Evolutionary conservation across 2,329 filamentous ascomycete species (phyloP).

Genomic region (Penicillium expansum): DNA sequence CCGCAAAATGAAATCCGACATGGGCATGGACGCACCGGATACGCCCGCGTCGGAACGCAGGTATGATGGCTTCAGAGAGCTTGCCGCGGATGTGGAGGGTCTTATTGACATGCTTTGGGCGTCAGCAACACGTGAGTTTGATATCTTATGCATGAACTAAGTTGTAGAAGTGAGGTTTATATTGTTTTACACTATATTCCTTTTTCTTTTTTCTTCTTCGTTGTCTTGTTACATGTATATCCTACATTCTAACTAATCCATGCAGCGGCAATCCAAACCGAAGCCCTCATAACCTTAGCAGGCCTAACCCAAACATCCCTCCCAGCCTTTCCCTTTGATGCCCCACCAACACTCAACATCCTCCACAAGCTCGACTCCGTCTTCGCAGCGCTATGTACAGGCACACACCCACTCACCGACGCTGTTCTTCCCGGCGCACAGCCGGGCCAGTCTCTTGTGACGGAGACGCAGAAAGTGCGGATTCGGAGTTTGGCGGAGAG

Average conservation of each 20-base stretch:
- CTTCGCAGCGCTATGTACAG: conserved; percentile 74
- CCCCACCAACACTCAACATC: conserved; percentile 66
- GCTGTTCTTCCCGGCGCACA: conserved; percentile 69
- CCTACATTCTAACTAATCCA: neutral
- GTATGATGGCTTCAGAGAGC: conserved; percentile 64
- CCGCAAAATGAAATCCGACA: conserved; percentile 41
- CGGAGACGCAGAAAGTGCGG: conserved; percentile 84
- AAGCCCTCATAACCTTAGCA: conserved; percentile 77
- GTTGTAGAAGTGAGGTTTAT: neutral
- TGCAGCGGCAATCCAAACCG: conserved; percentile 73
- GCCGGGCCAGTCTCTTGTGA: conserved; percentile 51
- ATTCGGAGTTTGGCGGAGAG: conserved; percentile 78
- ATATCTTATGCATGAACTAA: neutral
- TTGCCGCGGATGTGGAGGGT: conserved; percentile 70
- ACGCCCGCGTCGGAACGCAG: conserved; percentile 43
- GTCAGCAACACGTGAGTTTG: conserved; percentile 72
- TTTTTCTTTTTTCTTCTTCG: neutral
- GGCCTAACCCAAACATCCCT: conserved; percentile 70
- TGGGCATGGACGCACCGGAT: conserved; percentile 28
- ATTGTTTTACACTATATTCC: neutral
- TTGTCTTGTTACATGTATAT: neutral
- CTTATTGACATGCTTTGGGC: conserved; percentile 82
- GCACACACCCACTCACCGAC: conserved; percentile 61
- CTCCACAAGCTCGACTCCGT: conserved; percentile 78
- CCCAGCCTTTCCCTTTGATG: conserved; percentile 66